Evolutionary conservation across 2,329 filamentous ascomycete genomes (phyloP), one percentile per base, ranked within the genome.

Genomic region (Pseudocercospora crystallina): DNA sequence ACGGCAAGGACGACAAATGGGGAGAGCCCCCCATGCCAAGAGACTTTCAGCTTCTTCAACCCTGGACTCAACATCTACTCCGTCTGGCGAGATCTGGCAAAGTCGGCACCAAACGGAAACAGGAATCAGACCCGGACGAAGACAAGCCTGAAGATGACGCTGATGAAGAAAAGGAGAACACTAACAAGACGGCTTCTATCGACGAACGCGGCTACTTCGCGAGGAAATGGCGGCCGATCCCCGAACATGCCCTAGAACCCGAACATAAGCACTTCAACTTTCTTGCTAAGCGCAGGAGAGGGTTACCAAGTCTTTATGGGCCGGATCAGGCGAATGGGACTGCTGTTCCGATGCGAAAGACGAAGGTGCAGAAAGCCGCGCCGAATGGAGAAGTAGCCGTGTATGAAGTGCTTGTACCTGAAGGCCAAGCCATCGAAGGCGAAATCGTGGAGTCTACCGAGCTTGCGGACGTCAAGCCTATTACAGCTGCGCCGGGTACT

Each of bases 21-120:
- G 85, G 84, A 41, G 91, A 96, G 65, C 79, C 90, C 13, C 85
- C 89, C 38, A 92, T 96, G 89, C 92, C 92, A 34, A 87, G 88
- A 62, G 92, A 96, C 67, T 88, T 83, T 29, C 81, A 87, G 51
- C 77, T 95, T 30, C 76, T 96, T 8, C 81, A 88, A 0, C 80
- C 85, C 1, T 87, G 90, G 67, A 92, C 86, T 46, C 88, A 94
- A 64, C 88, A 91, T 58, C 79, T 96, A 5, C 77, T 96, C 11
- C 85, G 88, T 49, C 87, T 88, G 33, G 89, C 90, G 41, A 82
- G 91, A 52, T 89, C 64, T 89, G 10, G 90, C 87, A 66, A 62
- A 57, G 59, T 66, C 8, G 65, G 65, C 41, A 63, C 60, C 63
- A 91, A 95, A 69, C 81, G 86, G 12, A 83, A 84, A 30, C 78